Base-by-base conservation (phyloP, 495 filamentous ascomycete genomes). In the Margaritispora aquatica region DNA sequence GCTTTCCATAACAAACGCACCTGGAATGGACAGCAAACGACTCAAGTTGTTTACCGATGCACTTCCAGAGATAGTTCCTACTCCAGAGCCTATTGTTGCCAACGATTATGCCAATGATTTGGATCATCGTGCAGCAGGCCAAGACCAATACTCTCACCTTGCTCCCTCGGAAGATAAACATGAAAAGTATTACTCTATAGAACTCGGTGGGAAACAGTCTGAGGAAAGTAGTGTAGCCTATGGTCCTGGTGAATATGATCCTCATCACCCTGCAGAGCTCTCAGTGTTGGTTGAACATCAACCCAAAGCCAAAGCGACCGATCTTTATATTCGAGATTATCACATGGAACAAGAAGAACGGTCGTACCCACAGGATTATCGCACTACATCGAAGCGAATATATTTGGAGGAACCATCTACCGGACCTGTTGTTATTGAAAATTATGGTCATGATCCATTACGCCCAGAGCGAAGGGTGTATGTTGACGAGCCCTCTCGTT, bases 21-120 rank as follows among this genome's bases (percentile, higher is more conserved):
- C 71, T 34, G 78, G 79, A 51, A 79, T 87, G 77, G 77, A 87
- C 66, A 75, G 77, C 59, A 63, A 75, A 21, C 85, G 81, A 58
- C 70, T 80, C 7, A 65, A 65, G 5, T 69, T 89, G 2, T 72
- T 90, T 51, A 74, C 74, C 2, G 78, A 77, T 19, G 84, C 85
- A 20, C 77, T 90, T 52, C 82, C 84, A 1, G 61, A 68, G 24
- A 60, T 70, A 11, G 22, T 60, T 29, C 26, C 57, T 15, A 11
- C 22, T n/a, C 52, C 47, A 36, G 20, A 20, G 62, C 23, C 55
- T 19, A 50, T n/a, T 26, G 13, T 21, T 1, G 46, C 34, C 11
- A 47, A 59, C 9, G 11, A 19, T 17, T 27, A 26, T 26, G 15
- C 15, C 49, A 38, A n/a, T 13, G 49, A 7, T 61, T 59, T 34